These are phyloP conservation scores for Hylodesmum podocarpum DNA, from an alignment of 306 rosid genomes.

Conservation along the genomic window DNA sequence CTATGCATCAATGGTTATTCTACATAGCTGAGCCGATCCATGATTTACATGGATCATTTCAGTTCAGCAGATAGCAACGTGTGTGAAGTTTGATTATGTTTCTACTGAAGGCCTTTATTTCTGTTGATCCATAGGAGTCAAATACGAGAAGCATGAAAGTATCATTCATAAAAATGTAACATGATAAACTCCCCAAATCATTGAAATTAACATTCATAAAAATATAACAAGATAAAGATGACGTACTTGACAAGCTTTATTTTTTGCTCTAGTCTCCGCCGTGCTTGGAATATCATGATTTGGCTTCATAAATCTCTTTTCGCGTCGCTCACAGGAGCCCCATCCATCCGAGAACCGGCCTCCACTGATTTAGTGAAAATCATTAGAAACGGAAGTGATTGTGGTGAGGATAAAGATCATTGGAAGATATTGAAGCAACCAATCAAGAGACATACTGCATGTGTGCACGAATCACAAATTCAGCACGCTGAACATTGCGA, in stretches of 20 bases:
- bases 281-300: conserved; percentile 95
- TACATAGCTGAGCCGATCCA: not conserved
- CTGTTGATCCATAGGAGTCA: too few relatives aligned
- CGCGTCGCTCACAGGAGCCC: conserved; percentile 96
- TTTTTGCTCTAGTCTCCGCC: conserved; percentile 95
- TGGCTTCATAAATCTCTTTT: conserved; percentile 81
- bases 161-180: too few relatives aligned
- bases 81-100: not conserved
- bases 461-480: conserved; percentile 85
- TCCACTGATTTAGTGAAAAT: conserved; percentile 49
- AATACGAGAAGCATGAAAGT: too few relatives aligned
- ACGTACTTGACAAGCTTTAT: conserved; percentile 83
- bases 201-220: conserved; percentile 5
- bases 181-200: not conserved
- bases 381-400: not conserved
- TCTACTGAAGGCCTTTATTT: not conserved
- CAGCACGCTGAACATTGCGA: conserved; percentile 88
- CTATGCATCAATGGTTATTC: not conserved
- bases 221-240: not conserved
- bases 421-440: conserved; percentile 20
- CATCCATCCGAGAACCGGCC: conserved; percentile 99
- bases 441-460: conserved; percentile 76
- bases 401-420: not conserved
- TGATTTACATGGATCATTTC: not conserved
- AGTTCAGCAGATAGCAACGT: not conserved